Evolutionary conservation across 495 filamentous ascomycete genomes (phyloP).

Genomic region (Aspergillus avenaceus): DNA sequence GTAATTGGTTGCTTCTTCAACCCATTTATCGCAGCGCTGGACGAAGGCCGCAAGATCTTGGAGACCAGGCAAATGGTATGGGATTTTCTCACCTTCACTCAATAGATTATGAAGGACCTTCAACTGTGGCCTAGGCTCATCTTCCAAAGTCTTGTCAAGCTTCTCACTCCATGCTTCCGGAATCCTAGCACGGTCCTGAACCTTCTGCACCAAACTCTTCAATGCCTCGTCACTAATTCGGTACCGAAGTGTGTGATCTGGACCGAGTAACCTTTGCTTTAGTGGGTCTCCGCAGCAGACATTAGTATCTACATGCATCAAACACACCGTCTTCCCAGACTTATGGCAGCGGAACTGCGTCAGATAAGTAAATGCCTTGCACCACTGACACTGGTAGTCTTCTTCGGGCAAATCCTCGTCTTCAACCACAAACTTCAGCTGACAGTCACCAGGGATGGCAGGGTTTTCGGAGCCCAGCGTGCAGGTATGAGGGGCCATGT

Average conservation of each 20-base stretch:
- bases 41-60: conserved; percentile 82
- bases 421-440: conserved; percentile 48
- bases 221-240: conserved; percentile 73
- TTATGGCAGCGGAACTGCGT: conserved; percentile 82
- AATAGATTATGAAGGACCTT: conserved; percentile 82
- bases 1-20: conserved; percentile 95
- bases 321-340: conserved; percentile 71
- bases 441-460: conserved; percentile 29
- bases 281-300: conserved; percentile 72
- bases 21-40: conserved; percentile 94
- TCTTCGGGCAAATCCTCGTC: conserved; percentile 80
- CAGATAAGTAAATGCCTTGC: conserved; percentile 88
- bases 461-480: conserved; percentile 30
- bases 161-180: conserved; percentile 92
- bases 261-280: conserved; percentile 54
- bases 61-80: conserved; percentile 83
- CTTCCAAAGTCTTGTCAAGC: conserved; percentile 75
- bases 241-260: conserved; percentile 65
- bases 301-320: conserved; percentile 70
- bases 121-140: conserved; percentile 76
- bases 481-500: conserved; percentile 46
- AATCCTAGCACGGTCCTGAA: conserved; percentile 78
- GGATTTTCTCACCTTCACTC: conserved; percentile 94
- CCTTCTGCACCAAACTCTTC: conserved; percentile 61
- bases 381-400: conserved; percentile 84